Base-by-base conservation (phyloP, 768 basidiomycete species). In the Psilocybe subaeruginosa region DNA sequence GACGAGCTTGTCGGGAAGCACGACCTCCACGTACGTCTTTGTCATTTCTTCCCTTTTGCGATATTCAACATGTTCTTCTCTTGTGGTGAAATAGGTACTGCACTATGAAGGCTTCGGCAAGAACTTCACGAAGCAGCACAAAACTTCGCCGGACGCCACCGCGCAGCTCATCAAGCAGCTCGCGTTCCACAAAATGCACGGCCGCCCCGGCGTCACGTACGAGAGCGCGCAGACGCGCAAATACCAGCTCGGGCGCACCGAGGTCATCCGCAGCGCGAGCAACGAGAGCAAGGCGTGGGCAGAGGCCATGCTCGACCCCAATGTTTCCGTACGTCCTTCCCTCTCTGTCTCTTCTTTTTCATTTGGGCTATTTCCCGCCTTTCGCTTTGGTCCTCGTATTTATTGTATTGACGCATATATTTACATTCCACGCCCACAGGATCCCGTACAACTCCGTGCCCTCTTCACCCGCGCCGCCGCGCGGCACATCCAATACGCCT, bases 131-230 rank as follows among this genome's bases (percentile, higher is more conserved):
- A 98, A 97, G 79, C 82, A 79, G 59, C 85, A 84, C 82, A 89
- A 89, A 69, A 80, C 85, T 50, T 95, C 92, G 0, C 97, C 97
- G 0, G 97, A 99, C 69, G 95, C 96, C 29, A 95, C 95, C 88
- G 92, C 84, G 16, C 97, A 99, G 77, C 82, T 99, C 56, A 88
- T 96, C 66, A 98, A 96, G 79, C 97, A 98, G 75, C 88, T 98
- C 50, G 97, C 96, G 19, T 98, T 93, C 80, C 87, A 91, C 74
- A 95, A 96, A 77, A 85, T 95, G 82, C 82, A 80, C 67, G 78
- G 79, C 5, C 82, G 91, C 1, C 88, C 91, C 8, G 92, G 86
- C 2, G 88, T 92, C 49, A 89, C 91, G 62, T 99, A 99, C 77
- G 97, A 99, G 81, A 90, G 89, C 64, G 90, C 91, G 4, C 96